Evolutionary conservation across 1,284 basidiomycete species (phyloP).

Genomic region (Volvariella surrecta): DNA sequence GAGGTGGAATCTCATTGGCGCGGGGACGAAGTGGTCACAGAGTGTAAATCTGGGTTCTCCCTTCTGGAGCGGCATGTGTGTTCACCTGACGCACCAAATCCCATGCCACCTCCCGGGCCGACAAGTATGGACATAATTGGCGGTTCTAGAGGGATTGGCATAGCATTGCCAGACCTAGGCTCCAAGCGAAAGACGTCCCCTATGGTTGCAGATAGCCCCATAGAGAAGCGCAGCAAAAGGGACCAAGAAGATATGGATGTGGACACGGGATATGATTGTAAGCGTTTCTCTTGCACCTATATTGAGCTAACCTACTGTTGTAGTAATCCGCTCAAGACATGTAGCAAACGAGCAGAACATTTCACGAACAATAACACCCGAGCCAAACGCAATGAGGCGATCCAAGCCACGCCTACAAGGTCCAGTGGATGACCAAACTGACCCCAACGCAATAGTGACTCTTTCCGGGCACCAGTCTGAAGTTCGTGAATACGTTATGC

Average conservation of each 20-base stretch:
- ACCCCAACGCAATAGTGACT: slow-evolving; percentile 35
- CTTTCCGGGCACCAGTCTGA: slow-evolving; percentile 56
- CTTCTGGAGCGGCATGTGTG: slow-evolving; percentile 66
- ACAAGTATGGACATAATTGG: slow-evolving; percentile 1
- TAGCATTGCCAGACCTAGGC: slow-evolving; percentile 14
- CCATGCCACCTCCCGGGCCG: slow-evolving; percentile 7
- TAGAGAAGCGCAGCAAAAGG: slow-evolving; percentile 42
- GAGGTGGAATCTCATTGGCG: slow-evolving; percentile 80
- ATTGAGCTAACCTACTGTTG: slow-evolving; percentile 6
- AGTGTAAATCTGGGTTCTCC: slow-evolving; percentile 61
- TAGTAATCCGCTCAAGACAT: slow-evolving; percentile 10
- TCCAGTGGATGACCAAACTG: slow-evolving; percentile 24
- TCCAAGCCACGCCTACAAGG: slow-evolving; percentile 23
- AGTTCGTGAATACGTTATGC: too few relatives aligned
- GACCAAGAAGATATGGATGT: slow-evolving; percentile 35
- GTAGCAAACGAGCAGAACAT: slow-evolving; percentile 11
- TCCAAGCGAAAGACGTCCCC: slow-evolving; percentile 46
- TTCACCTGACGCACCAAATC: slow-evolving; percentile 24
- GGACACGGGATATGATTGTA: slow-evolving; percentile 22
- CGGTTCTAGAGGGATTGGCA: slow-evolving; percentile 10
- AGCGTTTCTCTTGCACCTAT: slow-evolving; percentile 5
- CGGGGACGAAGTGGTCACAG: slow-evolving; percentile 44
- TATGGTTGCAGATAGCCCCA: slow-evolving; percentile 28
- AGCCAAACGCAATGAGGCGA: slow-evolving; percentile 9
- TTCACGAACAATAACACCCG: slow-evolving; percentile 10